phyloP scores from a whole-genome alignment of 2,329 filamentous ascomycete species.

The Teratosphaeria zuluensis region DNA sequence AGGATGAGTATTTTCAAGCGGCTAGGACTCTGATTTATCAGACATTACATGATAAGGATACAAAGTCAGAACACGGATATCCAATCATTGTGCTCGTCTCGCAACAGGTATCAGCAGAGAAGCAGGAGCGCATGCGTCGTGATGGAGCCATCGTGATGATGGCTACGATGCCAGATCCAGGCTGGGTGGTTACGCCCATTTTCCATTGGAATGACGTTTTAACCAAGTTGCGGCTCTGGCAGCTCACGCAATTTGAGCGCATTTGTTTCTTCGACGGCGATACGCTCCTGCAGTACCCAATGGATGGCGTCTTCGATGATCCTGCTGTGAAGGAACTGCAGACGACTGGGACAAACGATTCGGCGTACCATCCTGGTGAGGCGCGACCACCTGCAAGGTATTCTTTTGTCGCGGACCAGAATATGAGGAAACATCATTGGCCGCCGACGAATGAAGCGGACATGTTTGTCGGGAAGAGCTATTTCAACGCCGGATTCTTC shows the following conservation, averaged over 20 bases:
- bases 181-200: slow-evolving; percentile 5
- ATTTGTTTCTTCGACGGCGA: slow-evolving; percentile 29
- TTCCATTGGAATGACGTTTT: slow-evolving; percentile 27
- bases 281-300: slow-evolving; percentile 11
- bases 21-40: neutral
- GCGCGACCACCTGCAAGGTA: slow-evolving; percentile 27
- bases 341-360: slow-evolving; percentile 16
- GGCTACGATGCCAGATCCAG: slow-evolving; percentile 23
- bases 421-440: slow-evolving; percentile 4
- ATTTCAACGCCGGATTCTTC: slow-evolving; percentile 32
- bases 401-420: slow-evolving; percentile 27
- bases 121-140: slow-evolving; percentile 24
- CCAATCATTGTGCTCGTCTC: slow-evolving; percentile 30
- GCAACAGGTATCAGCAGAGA: slow-evolving; percentile 24
- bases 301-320: slow-evolving; percentile 28
- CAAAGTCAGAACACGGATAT: neutral
- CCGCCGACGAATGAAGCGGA: neutral
- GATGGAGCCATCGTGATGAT: slow-evolving; percentile 29
- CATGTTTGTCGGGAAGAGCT: slow-evolving; percentile 4
- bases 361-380: slow-evolving; percentile 23
- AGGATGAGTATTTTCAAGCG: neutral
- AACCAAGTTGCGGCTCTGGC: slow-evolving; percentile 28
- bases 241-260: slow-evolving; percentile 24
- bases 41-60: neutral
- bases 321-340: slow-evolving; percentile 24